These are phyloP conservation scores for Lenwebbia sp. DNA, from an alignment of 345 rosid species.

Conservation along the genomic window DNA sequence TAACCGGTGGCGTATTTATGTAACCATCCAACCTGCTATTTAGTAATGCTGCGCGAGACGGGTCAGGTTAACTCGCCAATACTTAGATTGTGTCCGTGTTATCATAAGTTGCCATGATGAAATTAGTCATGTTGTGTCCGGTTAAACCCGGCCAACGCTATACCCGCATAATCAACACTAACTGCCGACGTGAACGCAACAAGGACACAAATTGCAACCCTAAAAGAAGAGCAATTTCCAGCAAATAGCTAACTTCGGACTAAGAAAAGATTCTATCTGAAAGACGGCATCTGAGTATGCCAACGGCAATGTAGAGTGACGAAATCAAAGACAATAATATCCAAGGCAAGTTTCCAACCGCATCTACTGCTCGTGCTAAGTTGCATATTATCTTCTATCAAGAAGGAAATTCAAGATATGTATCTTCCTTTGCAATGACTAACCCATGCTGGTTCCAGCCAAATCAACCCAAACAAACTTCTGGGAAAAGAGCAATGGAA, in stretches of 20 bases:
- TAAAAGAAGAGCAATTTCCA: background rate
- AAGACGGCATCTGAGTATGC: background rate
- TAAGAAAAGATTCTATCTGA: background rate
- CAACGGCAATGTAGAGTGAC: background rate
- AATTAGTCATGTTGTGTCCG: background rate
- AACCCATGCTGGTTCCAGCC: background rate
- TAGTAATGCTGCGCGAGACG: too few relatives aligned
- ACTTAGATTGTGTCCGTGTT: background rate
- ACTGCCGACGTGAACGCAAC: background rate
- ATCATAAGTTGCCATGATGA: background rate
- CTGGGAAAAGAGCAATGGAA: background rate
- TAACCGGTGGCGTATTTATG: background rate
- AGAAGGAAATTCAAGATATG: background rate
- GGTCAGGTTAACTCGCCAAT: background rate
- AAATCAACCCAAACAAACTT: background rate
- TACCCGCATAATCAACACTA: background rate
- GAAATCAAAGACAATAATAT: background rate
- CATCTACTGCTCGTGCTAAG: background rate
- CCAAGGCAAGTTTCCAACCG: background rate
- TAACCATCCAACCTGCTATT: background rate
- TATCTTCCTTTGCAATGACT: background rate
- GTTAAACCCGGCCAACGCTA: background rate
- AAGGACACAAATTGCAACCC: background rate
- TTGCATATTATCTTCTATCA: background rate
- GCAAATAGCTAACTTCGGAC: background rate